Conservation (phyloP, 176 grass and related monocot species). For the Secale cereale region DNA sequence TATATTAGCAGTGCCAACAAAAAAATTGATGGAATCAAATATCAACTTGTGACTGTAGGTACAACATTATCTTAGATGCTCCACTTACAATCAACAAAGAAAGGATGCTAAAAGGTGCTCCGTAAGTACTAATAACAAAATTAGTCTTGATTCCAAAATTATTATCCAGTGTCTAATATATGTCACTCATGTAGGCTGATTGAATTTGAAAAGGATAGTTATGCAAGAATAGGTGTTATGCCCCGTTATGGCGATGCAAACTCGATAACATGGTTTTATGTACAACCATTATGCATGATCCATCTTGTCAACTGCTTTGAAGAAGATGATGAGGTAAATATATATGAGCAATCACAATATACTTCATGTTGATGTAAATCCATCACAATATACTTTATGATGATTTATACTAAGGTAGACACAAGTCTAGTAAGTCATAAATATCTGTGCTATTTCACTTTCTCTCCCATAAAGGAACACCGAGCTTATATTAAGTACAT, state of each 20-base stretch:
- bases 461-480: background rate
- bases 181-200: background rate
- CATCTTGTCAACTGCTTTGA: constrained; percentile 34
- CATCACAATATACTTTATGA: no score
- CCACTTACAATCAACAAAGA: constrained; percentile 20
- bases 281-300: constrained; percentile 32
- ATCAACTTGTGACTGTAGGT: constrained; percentile 6
- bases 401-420: background rate
- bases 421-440: background rate
- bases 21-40: background rate
- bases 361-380: background rate
- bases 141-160: background rate
- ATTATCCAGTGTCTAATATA: background rate
- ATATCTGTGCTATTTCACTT: background rate
- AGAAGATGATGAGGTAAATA: constrained; percentile 21
- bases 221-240: constrained; percentile 38
- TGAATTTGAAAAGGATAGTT: constrained; percentile 26
- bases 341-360: background rate
- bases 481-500: background rate
- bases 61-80: constrained; percentile 34
- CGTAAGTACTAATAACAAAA: constrained; percentile 19
- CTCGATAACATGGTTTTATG: constrained; percentile 30
- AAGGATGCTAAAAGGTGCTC: constrained; percentile 18
- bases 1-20: background rate
- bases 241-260: constrained; percentile 28